Evolutionary conservation across 1,284 basidiomycete species (phyloP).

Genomic region (Schizopora paradoxa): DNA sequence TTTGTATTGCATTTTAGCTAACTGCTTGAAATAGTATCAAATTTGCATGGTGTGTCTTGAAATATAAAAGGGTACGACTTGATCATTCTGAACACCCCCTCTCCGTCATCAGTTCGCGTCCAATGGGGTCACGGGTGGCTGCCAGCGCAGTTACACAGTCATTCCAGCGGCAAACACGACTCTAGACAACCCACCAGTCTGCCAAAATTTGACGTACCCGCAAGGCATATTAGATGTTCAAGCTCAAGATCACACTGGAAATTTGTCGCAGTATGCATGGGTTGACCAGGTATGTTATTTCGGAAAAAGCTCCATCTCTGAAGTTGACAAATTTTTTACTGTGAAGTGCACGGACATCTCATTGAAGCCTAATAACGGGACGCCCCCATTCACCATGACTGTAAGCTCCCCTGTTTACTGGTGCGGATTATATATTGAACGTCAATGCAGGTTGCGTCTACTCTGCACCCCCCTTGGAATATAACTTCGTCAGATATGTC

Average conservation of each 20-base stretch:
- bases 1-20: conserved; percentile 4
- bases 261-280: conserved; percentile 55
- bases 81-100: conserved; percentile 3
- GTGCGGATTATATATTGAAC: not conserved
- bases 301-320: not conserved
- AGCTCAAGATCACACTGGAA: conserved; percentile 39
- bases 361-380: conserved; percentile 48
- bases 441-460: conserved; percentile 44
- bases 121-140: conserved; percentile 54
- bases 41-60: conserved; percentile 51
- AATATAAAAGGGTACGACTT: not conserved
- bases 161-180: conserved; percentile 35
- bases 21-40: conserved; percentile 40
- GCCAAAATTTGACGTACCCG: conserved; percentile 45
- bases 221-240: conserved; percentile 38
- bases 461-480: conserved; percentile 54
- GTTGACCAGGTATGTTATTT: conserved; percentile 38
- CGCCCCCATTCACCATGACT: conserved; percentile 53
- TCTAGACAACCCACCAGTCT: conserved; percentile 30
- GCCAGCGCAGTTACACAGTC: conserved; percentile 50
- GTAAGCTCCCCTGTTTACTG: conserved; percentile 28
- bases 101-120: conserved; percentile 40
- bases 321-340: conserved; percentile 5
- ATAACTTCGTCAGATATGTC: conserved; percentile 39
- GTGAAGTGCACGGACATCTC: conserved; percentile 49